Base-by-base conservation (phyloP, 192 early-diverging fungal species). In the Jimgerdemannia flammicorona region DNA sequence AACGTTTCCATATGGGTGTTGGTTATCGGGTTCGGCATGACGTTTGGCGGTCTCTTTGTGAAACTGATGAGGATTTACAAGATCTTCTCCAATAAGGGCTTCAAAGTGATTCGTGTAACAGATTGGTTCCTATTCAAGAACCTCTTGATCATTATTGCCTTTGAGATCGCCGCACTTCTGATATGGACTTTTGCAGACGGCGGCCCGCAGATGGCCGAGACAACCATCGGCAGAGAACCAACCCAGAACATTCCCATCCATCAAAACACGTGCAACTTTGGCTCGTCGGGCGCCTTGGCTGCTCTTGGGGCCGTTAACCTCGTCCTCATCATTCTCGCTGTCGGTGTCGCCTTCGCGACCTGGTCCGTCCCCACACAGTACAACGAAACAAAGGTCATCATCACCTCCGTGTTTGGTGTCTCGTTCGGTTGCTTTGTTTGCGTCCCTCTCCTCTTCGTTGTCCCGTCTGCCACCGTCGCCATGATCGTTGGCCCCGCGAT, bases 281-380 rank as follows among this genome's bases (percentile, higher is more conserved):
- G 72, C 4, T 67, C 65, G 7, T 39, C 67, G 7, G 72, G 72
- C 7, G 72, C 72, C n/a, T 66, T 73, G 9, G 67, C 44, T 19
- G 65, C 44, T 43, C 63, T 73, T 10, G 72, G 64, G 7, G 72
- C 65, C 4, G 44, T 73, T 64, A 73, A 73, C 44, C 40, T 73
- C 3, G 11, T 73, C 4, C 54, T 73, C 4, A 73, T 73, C 54
- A 64, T 73, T 9, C 65, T 67, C 20, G 72, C 72, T 4, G 63
- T 73, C 10, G 72, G 64, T 3, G 20, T 73, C 14, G 65, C 54
- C 2, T 67, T 73, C 40, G 72, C 72, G 65, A 73, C 72, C 3
- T 73, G 72, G 49, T 67, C 65, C 54, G 72, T 73, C n/a, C 72
- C 72, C 17, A 73, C 72, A 0, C 72, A 73, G 64, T 73, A 64